Percentiles rank a stretch among this genome's conserved stretches.
These are phyloP conservation scores for Chlorella sorokiniana DNA, from an alignment of 139 green algal genomes.

Conservation along the genomic window DNA sequence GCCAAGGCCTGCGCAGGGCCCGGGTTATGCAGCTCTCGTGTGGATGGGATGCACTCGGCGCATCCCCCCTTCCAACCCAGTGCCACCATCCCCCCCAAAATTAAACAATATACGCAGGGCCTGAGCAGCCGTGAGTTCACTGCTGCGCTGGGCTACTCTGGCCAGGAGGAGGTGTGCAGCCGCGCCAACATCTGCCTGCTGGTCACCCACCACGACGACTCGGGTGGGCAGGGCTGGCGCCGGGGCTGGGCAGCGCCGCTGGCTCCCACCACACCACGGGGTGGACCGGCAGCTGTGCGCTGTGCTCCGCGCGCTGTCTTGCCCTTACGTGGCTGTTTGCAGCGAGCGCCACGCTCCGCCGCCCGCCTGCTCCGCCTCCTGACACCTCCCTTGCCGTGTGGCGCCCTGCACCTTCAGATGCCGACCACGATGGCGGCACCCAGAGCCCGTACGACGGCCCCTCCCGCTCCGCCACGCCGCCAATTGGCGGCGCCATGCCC, in stretches of 20 bases:
- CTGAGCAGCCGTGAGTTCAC: constrained; percentile 47
- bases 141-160: constrained; percentile 57
- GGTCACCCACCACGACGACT: constrained; percentile 25
- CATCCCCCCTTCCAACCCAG: no score
- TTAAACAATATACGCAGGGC: constrained; percentile 43
- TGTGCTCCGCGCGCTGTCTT: no score
- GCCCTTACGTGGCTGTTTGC: no score
- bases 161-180: constrained; percentile 68
- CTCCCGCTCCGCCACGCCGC: constrained; percentile 7
- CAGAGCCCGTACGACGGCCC: constrained; percentile 21
- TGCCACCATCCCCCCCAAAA: no score
- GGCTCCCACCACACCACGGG: no score
- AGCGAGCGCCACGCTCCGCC: no score
- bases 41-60: no score
- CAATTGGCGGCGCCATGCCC: background rate
- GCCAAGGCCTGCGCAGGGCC: no score
- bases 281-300: no score
- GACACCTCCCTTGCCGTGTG: background rate
- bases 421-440: background rate
- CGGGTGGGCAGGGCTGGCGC: background rate
- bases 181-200: constrained; percentile 66
- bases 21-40: no score
- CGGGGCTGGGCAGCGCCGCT: no score
- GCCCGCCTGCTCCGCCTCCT: no score
- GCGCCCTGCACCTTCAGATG: background rate